Evolutionary conservation across 768 basidiomycete genomes (phyloP), one percentile per base, ranked within the genome.

Genomic region (Podaxis sp.): DNA sequence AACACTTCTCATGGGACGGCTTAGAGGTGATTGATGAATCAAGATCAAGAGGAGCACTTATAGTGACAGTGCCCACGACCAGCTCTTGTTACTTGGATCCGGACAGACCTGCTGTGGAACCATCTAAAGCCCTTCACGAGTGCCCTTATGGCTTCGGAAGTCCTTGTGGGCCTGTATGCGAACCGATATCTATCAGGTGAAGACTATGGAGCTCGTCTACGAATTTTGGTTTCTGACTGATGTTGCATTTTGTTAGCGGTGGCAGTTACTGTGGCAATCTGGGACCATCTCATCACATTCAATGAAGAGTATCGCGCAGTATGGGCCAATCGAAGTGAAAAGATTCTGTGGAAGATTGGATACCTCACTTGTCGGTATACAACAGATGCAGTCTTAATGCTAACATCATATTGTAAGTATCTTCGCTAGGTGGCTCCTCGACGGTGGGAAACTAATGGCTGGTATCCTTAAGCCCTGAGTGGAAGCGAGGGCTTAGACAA

Each of bases 251-350:
- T 4, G 16, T 46, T 35, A 60, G 59, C 59, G 25, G 27, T 53
- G 7, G 50, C 59, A 2, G 51, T 60, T 35, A 25, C 59, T 16
- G 50, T 54, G 27, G 14, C 28, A 13, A 28, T 60, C n/a, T 60
- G 51, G 50, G 59, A 60, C 18, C 59, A 60, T 23, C 38, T 32
- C n/a, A 60, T 60, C 27, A 60, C 59, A 3, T 53, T 60, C 10
- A 42, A 60, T 32, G 59, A 60, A 25, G 59, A 60, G 23, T 53
- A 53, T 53, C 27, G 32, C 2, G 51, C 16, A 36, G 51, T 60
- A 5, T 60, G 59, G 59, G 35, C 11, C 3, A 46, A 60, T 18
- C 16, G 27, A 5, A 44, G n/a, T 2, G 50, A 52, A 44, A 16
- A 14, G 7, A 9, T 9, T 6, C 25, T 21, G 18, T 60, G 50